phyloP scores from a whole-genome alignment of 495 filamentous ascomycete species.

The Aspergillus biplanus region DNA sequence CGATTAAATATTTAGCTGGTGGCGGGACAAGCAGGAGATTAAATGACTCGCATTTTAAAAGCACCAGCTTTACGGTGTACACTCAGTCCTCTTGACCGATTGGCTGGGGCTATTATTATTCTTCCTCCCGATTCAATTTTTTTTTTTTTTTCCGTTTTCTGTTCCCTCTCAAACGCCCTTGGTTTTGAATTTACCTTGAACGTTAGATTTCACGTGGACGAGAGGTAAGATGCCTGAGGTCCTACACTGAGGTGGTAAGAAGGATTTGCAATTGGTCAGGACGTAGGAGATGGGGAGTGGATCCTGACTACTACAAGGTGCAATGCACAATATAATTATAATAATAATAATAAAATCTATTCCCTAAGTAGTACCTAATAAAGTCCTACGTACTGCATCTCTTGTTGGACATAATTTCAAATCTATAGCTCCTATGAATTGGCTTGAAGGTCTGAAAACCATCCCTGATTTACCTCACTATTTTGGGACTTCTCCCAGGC shows the following conservation, averaged over 20 bases:
- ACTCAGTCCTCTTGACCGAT: background rate
- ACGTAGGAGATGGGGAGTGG: background rate
- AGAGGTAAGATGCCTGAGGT: background rate
- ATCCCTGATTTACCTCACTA: background rate
- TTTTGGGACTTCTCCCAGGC: too few species aligned
- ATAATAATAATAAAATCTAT: too few species aligned
- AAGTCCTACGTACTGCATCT: too few species aligned
- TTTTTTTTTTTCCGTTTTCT: background rate
- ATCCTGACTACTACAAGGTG: background rate
- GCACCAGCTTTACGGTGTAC: background rate
- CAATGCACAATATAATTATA: background rate
- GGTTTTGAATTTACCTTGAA: background rate
- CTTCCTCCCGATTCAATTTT: background rate
- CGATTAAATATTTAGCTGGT: conserved; percentile 13
- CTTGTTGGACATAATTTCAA: background rate
- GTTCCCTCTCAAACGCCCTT: background rate
- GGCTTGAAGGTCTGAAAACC: background rate
- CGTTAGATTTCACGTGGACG: too few species aligned
- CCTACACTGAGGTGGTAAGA: too few species aligned
- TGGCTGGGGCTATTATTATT: background rate
- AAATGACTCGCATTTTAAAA: conserved; percentile 27
- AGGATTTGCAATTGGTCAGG: background rate
- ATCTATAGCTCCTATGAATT: background rate
- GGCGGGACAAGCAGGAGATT: conserved; percentile 24
- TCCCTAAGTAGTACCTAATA: too few species aligned